These are phyloP conservation scores for Solanum chiquidenum DNA, from an alignment of 257 asterid species.

Conservation along the genomic window DNA sequence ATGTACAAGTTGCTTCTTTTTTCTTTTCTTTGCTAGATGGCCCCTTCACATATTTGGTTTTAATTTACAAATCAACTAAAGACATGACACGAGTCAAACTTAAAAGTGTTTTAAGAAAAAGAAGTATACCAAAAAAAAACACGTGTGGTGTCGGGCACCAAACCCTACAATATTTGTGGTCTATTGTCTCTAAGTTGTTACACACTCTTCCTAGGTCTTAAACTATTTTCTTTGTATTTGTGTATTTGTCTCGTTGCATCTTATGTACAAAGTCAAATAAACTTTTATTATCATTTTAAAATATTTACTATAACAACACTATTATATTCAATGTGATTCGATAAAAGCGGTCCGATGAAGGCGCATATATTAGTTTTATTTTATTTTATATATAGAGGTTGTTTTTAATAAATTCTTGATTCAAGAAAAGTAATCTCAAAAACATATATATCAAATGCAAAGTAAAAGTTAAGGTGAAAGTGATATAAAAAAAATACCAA, in stretches of 20 bases:
- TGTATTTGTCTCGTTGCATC: neutral
- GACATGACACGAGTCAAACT: constrained; percentile 14
- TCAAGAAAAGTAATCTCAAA: neutral
- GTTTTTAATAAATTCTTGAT: neutral
- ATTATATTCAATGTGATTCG: neutral
- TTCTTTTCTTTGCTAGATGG: neutral
- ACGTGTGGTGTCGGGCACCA: constrained; percentile 39
- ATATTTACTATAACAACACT: neutral
- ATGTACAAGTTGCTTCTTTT: neutral
- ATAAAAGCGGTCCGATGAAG: neutral
- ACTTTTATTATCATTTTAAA: neutral
- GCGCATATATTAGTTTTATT: neutral
- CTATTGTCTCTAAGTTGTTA: neutral
- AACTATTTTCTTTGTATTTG: neutral
- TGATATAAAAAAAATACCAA: neutral
- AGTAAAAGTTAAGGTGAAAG: neutral
- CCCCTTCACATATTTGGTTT: constrained; percentile 2
- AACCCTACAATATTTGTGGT: neutral
- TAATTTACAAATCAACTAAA: neutral
- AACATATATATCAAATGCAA: neutral
- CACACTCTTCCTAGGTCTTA: neutral
- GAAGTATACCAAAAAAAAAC: neutral
- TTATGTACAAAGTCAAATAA: neutral
- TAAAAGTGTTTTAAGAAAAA: neutral
- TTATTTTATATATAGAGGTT: neutral